phyloP scores from a whole-genome alignment of 495 filamentous ascomycete species.

The Neurospora tetraspora region DNA sequence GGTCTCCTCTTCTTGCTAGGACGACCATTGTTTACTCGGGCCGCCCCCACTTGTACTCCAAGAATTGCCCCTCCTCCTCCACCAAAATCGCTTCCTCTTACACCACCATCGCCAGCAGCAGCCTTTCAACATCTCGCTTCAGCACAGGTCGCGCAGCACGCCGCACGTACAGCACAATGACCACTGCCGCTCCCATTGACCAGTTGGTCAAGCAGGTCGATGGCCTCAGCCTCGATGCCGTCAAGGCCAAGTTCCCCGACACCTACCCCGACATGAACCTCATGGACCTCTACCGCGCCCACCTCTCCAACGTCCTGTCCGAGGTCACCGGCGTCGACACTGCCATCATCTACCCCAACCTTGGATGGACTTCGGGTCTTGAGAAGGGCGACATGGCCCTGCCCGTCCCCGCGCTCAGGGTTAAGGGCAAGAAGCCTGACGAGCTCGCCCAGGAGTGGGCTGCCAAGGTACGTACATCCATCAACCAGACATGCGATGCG shows the following conservation, averaged over 20 bases:
- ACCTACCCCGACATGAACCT: slow-evolving; percentile 67
- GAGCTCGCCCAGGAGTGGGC: slow-evolving; percentile 63
- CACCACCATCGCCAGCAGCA: background rate
- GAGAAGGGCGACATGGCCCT: slow-evolving; percentile 86
- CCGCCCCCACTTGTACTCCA: background rate
- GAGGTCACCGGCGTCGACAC: slow-evolving; percentile 63
- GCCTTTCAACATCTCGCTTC: background rate
- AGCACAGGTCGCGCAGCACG: slow-evolving; percentile 2
- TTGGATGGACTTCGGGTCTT: slow-evolving; percentile 73
- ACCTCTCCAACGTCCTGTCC: slow-evolving; percentile 66
- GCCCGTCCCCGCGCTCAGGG: slow-evolving; percentile 65
- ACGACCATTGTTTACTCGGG: background rate
- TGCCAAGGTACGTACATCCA: slow-evolving; percentile 40
- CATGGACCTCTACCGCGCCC: slow-evolving; percentile 77
- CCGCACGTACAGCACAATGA: slow-evolving; percentile 18
- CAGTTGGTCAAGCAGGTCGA: slow-evolving; percentile 29
- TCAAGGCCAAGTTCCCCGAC: slow-evolving; percentile 39
- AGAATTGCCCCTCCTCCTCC: background rate
- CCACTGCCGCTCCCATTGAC: slow-evolving; percentile 18
- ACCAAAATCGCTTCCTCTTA: background rate
- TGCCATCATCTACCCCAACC: slow-evolving; percentile 62
- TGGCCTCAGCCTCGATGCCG: slow-evolving; percentile 26
- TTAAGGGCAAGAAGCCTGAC: slow-evolving; percentile 73
- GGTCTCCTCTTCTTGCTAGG: background rate
- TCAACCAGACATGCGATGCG: background rate